Evolutionary conservation across 345 rosid genomes (phyloP).

Genomic region (Aquilaria sinensis): DNA sequence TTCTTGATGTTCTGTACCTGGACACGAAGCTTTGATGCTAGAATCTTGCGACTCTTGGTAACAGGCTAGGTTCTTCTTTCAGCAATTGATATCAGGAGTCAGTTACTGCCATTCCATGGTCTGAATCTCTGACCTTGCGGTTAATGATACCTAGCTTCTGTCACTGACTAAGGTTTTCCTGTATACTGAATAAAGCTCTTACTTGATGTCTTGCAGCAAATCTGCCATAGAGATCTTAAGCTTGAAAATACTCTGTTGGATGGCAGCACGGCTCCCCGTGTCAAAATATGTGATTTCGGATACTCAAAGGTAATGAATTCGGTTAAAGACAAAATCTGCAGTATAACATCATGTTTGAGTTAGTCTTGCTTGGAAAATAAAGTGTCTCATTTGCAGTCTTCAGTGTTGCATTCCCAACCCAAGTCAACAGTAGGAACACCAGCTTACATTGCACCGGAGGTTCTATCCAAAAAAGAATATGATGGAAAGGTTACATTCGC

Average conservation of each 20-base stretch:
- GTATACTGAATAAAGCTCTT: no score
- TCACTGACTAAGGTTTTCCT: neutral
- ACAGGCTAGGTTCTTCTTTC: conserved; percentile 79
- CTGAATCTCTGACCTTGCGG: conserved; percentile 10
- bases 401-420: conserved; percentile 71
- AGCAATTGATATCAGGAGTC: conserved; percentile 72
- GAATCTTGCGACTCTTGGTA: conserved; percentile 1
- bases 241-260: conserved; percentile 71
- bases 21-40: no score
- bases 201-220: conserved; percentile 30
- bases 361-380: conserved; percentile 1
- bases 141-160: neutral
- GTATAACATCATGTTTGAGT: neutral
- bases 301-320: conserved; percentile 43
- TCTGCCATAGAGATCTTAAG: conserved; percentile 69
- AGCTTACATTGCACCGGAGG: conserved; percentile 70
- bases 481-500: conserved; percentile 44
- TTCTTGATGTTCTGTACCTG: neutral
- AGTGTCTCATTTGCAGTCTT: conserved; percentile 26
- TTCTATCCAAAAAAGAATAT: conserved; percentile 47
- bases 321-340: neutral
- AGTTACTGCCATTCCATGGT: conserved; percentile 73
- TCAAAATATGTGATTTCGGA: conserved; percentile 69
- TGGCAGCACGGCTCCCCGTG: conserved; percentile 54
- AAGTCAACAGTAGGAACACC: conserved; percentile 75